Percentiles rank a stretch among this genome's conserved stretches.
phyloP scores from a whole-genome alignment of 768 basidiomycete genomes.

The Lactarius pseudohatsudake region DNA sequence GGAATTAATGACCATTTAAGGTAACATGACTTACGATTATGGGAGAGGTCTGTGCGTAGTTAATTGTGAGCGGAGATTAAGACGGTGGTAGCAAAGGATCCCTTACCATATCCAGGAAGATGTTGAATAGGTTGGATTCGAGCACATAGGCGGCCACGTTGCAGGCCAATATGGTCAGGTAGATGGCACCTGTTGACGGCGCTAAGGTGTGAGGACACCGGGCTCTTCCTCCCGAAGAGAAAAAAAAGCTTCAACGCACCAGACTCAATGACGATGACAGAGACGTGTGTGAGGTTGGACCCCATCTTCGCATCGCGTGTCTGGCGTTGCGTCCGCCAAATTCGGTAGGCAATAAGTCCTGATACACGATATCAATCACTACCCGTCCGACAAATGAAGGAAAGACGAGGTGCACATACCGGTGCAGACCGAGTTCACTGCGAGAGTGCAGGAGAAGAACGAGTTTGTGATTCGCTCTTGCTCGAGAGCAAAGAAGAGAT shows the following conservation, averaged over 20 bases:
- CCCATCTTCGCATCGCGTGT: slow-evolving; percentile 28
- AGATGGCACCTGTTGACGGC: slow-evolving; percentile 18
- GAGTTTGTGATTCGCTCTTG: slow-evolving; percentile 25
- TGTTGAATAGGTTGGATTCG: slow-evolving; percentile 22
- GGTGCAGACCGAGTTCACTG: slow-evolving; percentile 22
- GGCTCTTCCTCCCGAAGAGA: not conserved
- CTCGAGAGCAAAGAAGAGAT: slow-evolving; percentile 7
- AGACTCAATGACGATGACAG: slow-evolving; percentile 25
- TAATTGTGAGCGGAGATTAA: slow-evolving; percentile 19
- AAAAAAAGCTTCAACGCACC: slow-evolving; percentile 12
- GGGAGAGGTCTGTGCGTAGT: slow-evolving; percentile 18
- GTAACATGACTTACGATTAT: slow-evolving; percentile 23
- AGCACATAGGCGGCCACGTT: slow-evolving; percentile 12
- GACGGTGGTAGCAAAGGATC: not conserved
- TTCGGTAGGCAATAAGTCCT: slow-evolving; percentile 27
- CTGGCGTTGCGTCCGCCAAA: slow-evolving; percentile 25
- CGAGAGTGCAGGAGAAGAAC: slow-evolving; percentile 28
- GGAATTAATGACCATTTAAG: not conserved
- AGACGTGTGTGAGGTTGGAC: slow-evolving; percentile 19
- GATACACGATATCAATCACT: not conserved
- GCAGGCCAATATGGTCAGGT: slow-evolving; percentile 14
- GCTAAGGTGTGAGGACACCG: not conserved
- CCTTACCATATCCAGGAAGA: slow-evolving; percentile 26
- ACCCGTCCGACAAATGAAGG: not conserved
- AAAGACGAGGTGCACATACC: slow-evolving; percentile 4